These are phyloP conservation scores for Aphanocladium album DNA, from an alignment of 2,329 filamentous ascomycete genomes.

Conservation along the genomic window DNA sequence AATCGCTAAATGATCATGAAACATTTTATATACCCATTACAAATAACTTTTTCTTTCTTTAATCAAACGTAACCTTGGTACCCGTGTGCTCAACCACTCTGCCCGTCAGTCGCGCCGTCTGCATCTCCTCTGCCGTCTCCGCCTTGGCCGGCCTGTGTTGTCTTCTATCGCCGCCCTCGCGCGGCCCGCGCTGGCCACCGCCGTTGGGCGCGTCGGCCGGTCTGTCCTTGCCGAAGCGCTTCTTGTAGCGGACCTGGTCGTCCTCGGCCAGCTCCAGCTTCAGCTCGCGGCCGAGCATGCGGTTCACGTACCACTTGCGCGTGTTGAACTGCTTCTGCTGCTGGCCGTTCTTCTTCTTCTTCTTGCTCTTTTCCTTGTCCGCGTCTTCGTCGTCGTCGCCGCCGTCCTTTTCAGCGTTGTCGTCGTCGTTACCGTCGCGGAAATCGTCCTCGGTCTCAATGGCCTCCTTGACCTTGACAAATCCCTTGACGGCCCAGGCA, in stretches of 20 bases:
- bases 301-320: slow-evolving; percentile 80
- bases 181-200: slow-evolving; percentile 17
- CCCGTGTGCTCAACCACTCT: slow-evolving; percentile 74
- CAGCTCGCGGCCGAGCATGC: slow-evolving; percentile 71
- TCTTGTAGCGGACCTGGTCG: slow-evolving; percentile 82
- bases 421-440: slow-evolving; percentile 41
- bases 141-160: slow-evolving; percentile 36
- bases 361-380: slow-evolving; percentile 34
- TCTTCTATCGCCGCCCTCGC: slow-evolving; percentile 19
- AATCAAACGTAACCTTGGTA: slow-evolving; percentile 79
- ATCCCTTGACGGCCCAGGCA: slow-evolving; percentile 67
- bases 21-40: neutral
- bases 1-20: slow-evolving; percentile 10
- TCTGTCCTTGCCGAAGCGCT: slow-evolving; percentile 77
- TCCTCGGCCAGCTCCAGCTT: slow-evolving; percentile 95
- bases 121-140: slow-evolving; percentile 42
- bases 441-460: slow-evolving; percentile 60
- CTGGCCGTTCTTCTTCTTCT: slow-evolving; percentile 36
- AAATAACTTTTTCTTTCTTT: slow-evolving; percentile 20
- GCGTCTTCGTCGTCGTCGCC: slow-evolving; percentile 21
- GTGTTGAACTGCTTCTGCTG: slow-evolving; percentile 50
- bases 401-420: slow-evolving; percentile 9
- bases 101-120: slow-evolving; percentile 64
- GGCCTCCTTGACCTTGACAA: slow-evolving; percentile 64
- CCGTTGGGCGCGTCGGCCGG: slow-evolving; percentile 37